Evolutionary conservation across 495 filamentous ascomycete species (phyloP).

Genomic region (Diplogelasinospora grovesii): DNA sequence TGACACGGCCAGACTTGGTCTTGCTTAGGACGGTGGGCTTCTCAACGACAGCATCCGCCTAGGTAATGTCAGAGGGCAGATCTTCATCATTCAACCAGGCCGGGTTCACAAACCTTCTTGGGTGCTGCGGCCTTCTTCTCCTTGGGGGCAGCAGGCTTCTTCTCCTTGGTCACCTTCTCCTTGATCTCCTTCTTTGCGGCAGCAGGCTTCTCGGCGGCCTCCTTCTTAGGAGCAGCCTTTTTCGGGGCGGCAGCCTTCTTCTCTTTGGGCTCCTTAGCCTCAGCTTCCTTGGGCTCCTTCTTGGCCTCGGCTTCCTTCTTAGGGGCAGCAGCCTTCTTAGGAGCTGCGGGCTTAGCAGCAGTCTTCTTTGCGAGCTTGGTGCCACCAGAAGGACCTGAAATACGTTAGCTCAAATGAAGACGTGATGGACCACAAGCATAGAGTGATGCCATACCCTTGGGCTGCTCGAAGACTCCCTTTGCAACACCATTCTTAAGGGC

Average conservation of each 20-base stretch:
- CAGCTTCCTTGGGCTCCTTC: slow-evolving; percentile 34
- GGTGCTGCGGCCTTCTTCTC: slow-evolving; percentile 47
- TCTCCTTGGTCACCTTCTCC: slow-evolving; percentile 36
- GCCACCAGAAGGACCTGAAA: slow-evolving; percentile 75
- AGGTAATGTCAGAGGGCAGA: slow-evolving; percentile 6
- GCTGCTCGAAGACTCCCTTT: slow-evolving; percentile 81
- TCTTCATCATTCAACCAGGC: background rate
- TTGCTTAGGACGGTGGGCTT: slow-evolving; percentile 69
- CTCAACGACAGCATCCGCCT: slow-evolving; percentile 56
- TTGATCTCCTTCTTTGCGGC: slow-evolving; percentile 38
- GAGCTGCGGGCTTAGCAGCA: slow-evolving; percentile 33
- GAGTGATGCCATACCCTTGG: slow-evolving; percentile 68
- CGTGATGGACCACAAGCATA: background rate
- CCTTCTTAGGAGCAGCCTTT: slow-evolving; percentile 22
- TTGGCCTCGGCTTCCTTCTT: slow-evolving; percentile 32
- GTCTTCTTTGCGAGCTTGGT: slow-evolving; percentile 98
- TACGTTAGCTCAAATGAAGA: slow-evolving; percentile 13
- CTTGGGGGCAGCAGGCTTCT: slow-evolving; percentile 42
- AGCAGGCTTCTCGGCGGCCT: slow-evolving; percentile 39
- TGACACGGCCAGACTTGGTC: slow-evolving; percentile 88
- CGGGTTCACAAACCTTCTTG: slow-evolving; percentile 33
- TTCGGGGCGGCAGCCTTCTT: slow-evolving; percentile 28
- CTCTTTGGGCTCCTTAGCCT: slow-evolving; percentile 33
- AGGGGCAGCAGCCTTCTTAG: slow-evolving; percentile 39
- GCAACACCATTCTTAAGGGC: slow-evolving; percentile 85